Evolutionary conservation across 169 alveolate genomes (phyloP), one percentile per base, ranked within the genome.

Genomic region (Plasmodium sp.): DNA sequence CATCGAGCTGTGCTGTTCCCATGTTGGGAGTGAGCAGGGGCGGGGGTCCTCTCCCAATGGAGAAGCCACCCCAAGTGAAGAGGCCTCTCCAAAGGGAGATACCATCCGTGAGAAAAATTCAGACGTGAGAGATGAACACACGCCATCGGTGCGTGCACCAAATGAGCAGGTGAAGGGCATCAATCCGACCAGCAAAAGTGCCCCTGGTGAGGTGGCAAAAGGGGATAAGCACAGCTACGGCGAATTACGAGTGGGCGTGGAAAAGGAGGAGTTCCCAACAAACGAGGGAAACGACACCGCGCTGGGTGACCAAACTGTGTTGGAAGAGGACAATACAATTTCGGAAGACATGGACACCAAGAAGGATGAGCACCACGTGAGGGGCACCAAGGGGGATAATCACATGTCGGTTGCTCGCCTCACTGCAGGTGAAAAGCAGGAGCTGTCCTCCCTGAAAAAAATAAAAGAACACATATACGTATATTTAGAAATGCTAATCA

Each of bases 391-490:
- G 41, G 27, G 14, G 4, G 22, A 27, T 74, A 31, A 54, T 33
- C 45, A 2, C 16, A n/a, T 51, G 48, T 33, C 10, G 7, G 75
- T 31, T 62, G 56, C 41, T 2, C 14, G 16, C 0, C 12, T 80
- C 62, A 79, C 51, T 80, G 71, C 34, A 39, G 74, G 51, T 36
- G 94, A 90, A 43, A 90, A 90, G 36, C 51, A 80, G 18, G 91
- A 90, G 58, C 73, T 90, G 16, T 31, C 43, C 48, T 39, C 31
- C 2, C 39, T 90, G 82, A 90, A 90, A 79, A 90, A 80, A 45
- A 80, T 90, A 79, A 90, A 90, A 36, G 94, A 90, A 22, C 82
- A 90, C 82, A 71, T 90, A 39, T 90, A 62, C 72, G 54, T 90
- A 12, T 90, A 90, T 80, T 41, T 90, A 33, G 94, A 90, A 80